Base-by-base conservation (phyloP, 1,139 yeast species). In the Candida dubliniensis region DNA sequence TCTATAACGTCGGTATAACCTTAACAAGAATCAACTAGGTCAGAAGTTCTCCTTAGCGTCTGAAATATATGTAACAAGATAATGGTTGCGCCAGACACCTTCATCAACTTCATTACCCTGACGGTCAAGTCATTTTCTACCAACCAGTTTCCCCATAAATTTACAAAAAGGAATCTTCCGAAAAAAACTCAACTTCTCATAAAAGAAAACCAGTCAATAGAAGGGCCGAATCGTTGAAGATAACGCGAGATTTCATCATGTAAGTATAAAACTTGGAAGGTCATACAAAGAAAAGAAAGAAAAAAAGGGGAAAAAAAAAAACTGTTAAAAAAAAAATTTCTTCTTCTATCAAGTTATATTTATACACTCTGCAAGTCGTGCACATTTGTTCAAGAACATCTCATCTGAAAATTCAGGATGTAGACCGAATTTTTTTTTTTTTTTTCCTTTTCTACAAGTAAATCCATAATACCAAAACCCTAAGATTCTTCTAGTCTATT, bases 191-290 rank as follows among this genome's bases (percentile, higher is more conserved):
- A 62, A 72, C 77, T 57, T 13, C 12, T 31, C 40, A 37, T 37
- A 37, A 34, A 31, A 30, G 40, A 37, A 12, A 33, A 61, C 46
- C 36, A 41, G 46, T 41, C 36, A 35, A 29, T 31, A 58, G 65
- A 67, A 82, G 83, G 79, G 68, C 66, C 62, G 58, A 40, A 47
- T 45, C 32, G 64, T 53, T 64, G 69, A 62, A 54, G 54, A 57
- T 18, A 56, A 79, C 79, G 79, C 79, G 77, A 77, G 81, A 70
- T 69, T 72, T 79, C 84, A 79, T 79, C 84, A 79, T 78, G 59
- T 65, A 37, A 57, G 71, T 74, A 70, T 77, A 77, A 74, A 74
- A 74, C 78, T 69, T 74, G 78, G 79, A 72, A 74, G 78, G 79
- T 74, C 77, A 71, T 72, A 66, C 57, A 57, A 61, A 56, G 60